These are phyloP conservation scores for Lipomyces sp. DNA, from an alignment of 805 yeast genomes.

Conservation along the genomic window DNA sequence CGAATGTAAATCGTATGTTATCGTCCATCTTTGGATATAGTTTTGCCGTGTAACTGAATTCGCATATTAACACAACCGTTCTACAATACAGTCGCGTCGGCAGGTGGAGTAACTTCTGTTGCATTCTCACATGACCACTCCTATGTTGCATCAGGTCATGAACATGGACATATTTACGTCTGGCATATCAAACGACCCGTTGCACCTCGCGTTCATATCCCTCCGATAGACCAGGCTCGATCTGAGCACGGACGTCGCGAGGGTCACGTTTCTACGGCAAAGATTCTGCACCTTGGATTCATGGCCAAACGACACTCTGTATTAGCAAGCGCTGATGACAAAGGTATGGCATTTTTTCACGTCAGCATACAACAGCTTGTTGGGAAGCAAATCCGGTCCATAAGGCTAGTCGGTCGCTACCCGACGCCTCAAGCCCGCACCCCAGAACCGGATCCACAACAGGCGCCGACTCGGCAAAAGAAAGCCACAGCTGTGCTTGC, in stretches of 20 bases:
- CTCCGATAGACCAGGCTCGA: conserved; percentile 31
- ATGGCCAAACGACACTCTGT: conserved; percentile 54
- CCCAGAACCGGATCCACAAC: conserved; percentile 8
- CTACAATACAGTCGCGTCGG: conserved; percentile 34
- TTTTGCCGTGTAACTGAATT: background rate
- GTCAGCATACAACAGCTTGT: conserved; percentile 57
- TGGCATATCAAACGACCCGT: conserved; percentile 56
- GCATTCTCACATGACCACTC: conserved; percentile 67
- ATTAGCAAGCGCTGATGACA: conserved; percentile 52
- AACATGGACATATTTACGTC: conserved; percentile 58
- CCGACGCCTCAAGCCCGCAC: conserved; percentile 34
- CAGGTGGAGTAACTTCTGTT: conserved; percentile 54
- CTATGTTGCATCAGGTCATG: conserved; percentile 64
- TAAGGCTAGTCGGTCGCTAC: conserved; percentile 53
- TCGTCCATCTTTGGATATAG: background rate
- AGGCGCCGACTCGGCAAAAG: conserved; percentile 5
- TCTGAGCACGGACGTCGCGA: conserved; percentile 29
- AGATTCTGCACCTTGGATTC: conserved; percentile 48
- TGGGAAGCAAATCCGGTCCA: conserved; percentile 48
- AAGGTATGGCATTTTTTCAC: conserved; percentile 62
- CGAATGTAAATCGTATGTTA: conserved; percentile 26
- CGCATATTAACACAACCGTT: background rate
- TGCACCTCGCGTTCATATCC: conserved; percentile 36
- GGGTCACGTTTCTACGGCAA: conserved; percentile 42
- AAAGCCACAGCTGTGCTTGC: conserved; percentile 41